Evolutionary conservation across 2,329 filamentous ascomycete genomes (phyloP).

Genomic region (Zymoseptoria tritici): DNA sequence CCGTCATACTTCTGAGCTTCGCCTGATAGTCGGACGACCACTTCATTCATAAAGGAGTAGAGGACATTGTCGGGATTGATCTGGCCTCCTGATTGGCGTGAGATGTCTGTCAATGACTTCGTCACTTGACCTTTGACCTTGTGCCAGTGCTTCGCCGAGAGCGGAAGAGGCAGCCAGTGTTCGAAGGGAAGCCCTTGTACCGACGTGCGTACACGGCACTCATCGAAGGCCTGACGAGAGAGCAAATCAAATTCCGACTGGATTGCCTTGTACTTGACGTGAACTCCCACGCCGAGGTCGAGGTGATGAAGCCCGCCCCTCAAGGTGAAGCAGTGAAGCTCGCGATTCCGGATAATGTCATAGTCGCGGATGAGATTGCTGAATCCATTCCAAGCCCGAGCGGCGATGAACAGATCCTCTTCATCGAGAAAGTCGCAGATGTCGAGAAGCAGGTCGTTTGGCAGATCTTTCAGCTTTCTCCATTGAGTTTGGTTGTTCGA

Average conservation of each 20-base stretch:
- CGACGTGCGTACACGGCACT: conserved; percentile 8
- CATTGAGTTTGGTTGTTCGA: not conserved
- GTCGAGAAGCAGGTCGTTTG: conserved; percentile 12
- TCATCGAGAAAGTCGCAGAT: conserved; percentile 16
- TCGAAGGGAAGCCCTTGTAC: conserved; percentile 15
- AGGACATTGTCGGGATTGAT: conserved; percentile 13
- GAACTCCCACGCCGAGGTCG: conserved; percentile 17
- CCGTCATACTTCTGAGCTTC: conserved; percentile 2
- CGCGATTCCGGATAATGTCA: conserved; percentile 16
- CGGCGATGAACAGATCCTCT: conserved; percentile 13
- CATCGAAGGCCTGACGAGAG: conserved; percentile 14
- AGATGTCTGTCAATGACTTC: conserved; percentile 5
- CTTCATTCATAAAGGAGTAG: conserved; percentile 20
- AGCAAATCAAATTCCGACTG: conserved; percentile 21
- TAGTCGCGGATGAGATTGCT: conserved; percentile 9
- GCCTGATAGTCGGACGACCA: conserved; percentile 14
- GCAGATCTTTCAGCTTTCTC: conserved; percentile 7
- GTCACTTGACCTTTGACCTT: conserved; percentile 5
- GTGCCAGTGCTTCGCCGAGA: conserved; percentile 16
- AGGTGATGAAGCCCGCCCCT: conserved; percentile 16
- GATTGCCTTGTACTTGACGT: conserved; percentile 5
- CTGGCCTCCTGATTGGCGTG: not conserved
- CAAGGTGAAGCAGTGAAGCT: conserved; percentile 20
- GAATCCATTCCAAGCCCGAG: conserved; percentile 18
- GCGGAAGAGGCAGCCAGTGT: conserved; percentile 17